phyloP scores from a whole-genome alignment of 768 basidiomycete species.

The Russula sp. region DNA sequence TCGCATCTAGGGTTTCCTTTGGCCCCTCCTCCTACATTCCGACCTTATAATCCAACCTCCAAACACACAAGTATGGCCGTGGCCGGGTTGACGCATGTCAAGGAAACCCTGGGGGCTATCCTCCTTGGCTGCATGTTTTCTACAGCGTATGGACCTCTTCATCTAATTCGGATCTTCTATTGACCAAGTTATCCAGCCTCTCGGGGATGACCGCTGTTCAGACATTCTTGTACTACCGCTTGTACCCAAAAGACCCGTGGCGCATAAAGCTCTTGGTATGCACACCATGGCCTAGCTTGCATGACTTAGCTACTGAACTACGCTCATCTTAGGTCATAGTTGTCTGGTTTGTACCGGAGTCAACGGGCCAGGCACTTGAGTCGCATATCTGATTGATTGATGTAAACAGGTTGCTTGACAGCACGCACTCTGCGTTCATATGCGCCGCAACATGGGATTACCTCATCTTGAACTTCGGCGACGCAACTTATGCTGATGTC shows the following conservation, averaged over 20 bases:
- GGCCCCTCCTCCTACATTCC: too few species aligned
- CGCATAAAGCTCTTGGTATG: conserved; percentile 4
- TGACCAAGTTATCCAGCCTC: background rate
- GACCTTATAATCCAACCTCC: background rate
- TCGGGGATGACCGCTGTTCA: conserved; percentile 7
- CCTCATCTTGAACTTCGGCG: conserved; percentile 9
- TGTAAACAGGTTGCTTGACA: conserved; percentile 3
- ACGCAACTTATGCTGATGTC: background rate
- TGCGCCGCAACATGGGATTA: conserved; percentile 12
- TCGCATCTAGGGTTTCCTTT: too few species aligned
- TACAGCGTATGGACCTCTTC: background rate
- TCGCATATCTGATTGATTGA: background rate
- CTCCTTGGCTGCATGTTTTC: conserved; percentile 5
- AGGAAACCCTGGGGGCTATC: conserved; percentile 11
- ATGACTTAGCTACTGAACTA: background rate
- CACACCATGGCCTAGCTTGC: background rate
- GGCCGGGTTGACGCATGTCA: background rate
- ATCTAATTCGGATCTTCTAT: background rate
- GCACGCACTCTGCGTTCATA: conserved; percentile 6
- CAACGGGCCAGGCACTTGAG: background rate
- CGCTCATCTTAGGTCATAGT: background rate
- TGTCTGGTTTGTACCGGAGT: background rate
- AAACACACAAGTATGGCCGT: background rate
- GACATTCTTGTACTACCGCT: conserved; percentile 13
- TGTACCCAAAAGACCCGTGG: conserved; percentile 5